Percentiles rank a stretch among this genome's conserved stretches.
These are phyloP conservation scores for Raddia guianensis DNA, from an alignment of 176 grass and related monocot genomes.

Conservation along the genomic window DNA sequence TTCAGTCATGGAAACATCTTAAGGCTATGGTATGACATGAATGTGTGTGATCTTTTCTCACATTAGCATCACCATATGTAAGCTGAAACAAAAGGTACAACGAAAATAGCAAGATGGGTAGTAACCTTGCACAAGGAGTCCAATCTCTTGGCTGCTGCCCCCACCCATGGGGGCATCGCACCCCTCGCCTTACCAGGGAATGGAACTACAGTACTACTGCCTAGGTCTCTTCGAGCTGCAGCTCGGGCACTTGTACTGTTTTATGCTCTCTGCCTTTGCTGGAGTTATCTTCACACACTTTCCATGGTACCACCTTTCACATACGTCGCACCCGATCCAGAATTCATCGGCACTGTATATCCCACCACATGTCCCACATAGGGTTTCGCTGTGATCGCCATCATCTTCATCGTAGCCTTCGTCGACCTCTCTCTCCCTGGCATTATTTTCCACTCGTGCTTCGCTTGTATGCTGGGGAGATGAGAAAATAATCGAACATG, in stretches of 20 bases:
- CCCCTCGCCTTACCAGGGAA: not conserved
- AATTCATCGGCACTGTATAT: constrained; percentile 86
- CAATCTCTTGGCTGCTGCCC: not conserved
- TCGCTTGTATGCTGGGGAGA: constrained; percentile 69
- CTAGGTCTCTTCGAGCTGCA: constrained; percentile 88
- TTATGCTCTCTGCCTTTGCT: constrained; percentile 93
- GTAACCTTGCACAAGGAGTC: constrained; percentile 45
- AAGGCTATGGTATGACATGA: constrained; percentile 7
- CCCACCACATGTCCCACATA: constrained; percentile 84
- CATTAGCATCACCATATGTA: constrained; percentile 57
- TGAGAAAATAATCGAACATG: not conserved
- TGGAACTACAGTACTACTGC: constrained; percentile 45
- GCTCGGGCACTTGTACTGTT: constrained; percentile 97
- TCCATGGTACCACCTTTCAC: constrained; percentile 93
- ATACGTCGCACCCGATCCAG: constrained; percentile 94
- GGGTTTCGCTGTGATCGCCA: constrained; percentile 83
- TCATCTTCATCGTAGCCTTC: constrained; percentile 88
- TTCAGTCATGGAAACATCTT: constrained; percentile 36
- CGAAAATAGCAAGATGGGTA: constrained; percentile 40
- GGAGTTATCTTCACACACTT: constrained; percentile 99
- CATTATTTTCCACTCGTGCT: constrained; percentile 53
- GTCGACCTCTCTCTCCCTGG: constrained; percentile 52
- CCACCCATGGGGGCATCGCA: constrained; percentile 8
- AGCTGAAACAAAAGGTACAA: constrained; percentile 49
- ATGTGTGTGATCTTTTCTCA: constrained; percentile 43